phyloP scores from a whole-genome alignment of 1,284 basidiomycete genomes.

The Meira miltonrushii region DNA sequence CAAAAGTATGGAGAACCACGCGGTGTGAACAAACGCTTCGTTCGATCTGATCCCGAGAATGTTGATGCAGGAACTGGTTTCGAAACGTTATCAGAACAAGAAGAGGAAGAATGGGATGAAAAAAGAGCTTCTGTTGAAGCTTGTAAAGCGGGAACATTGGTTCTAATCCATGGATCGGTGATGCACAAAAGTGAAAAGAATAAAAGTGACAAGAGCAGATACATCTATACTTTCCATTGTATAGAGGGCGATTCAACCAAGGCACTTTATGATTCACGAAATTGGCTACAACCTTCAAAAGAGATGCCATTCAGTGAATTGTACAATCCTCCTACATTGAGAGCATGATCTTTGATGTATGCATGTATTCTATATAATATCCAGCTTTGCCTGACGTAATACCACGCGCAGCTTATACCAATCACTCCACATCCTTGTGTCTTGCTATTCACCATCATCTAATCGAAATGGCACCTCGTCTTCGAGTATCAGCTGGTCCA shows the following conservation, averaged over 20 bases:
- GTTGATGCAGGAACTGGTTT: conserved; percentile 29
- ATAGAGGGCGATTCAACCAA: conserved; percentile 31
- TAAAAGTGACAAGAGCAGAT: conserved; percentile 22
- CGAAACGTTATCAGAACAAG: conserved; percentile 13
- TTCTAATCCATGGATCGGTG: conserved; percentile 43
- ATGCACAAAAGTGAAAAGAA: conserved; percentile 43
- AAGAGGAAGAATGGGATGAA: conserved; percentile 30
- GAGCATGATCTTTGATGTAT: not conserved
- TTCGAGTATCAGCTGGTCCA: conserved; percentile 43
- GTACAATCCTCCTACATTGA: conserved; percentile 15
- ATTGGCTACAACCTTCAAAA: conserved; percentile 38
- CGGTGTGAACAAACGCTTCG: conserved; percentile 40
- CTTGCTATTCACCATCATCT: not conserved
- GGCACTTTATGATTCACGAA: conserved; percentile 31
- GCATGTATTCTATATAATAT: too few species aligned
- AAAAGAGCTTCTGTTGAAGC: conserved; percentile 22
- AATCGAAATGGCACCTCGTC: conserved; percentile 38
- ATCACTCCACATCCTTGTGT: too few species aligned
- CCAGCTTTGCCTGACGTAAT: too few species aligned
- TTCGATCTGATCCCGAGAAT: conserved; percentile 19
- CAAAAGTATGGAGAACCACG: conserved; percentile 20
- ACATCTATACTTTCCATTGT: conserved; percentile 49
- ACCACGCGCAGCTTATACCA: too few species aligned
- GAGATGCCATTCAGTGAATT: conserved; percentile 27
- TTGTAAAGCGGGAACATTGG: conserved; percentile 34